A percentile compares a stretch with the other conserved stretches of the same genome.
phyloP scores from a whole-genome alignment of 192 early-diverging fungal species.

The Mortierella hygrophila region DNA sequence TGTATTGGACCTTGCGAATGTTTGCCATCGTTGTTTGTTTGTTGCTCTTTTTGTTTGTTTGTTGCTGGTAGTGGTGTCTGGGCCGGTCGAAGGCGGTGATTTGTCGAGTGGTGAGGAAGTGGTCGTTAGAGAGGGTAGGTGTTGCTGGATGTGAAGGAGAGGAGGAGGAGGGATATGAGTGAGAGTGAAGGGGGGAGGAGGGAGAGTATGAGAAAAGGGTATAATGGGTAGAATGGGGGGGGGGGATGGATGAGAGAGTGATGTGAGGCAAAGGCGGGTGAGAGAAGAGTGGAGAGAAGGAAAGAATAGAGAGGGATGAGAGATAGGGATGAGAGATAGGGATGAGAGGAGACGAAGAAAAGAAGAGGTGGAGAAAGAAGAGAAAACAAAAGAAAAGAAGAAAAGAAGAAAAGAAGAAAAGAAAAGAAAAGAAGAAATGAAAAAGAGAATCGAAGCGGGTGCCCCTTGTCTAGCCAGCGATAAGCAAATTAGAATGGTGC shows the following conservation, averaged over 20 bases:
- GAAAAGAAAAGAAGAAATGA: background rate
- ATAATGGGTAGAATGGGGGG: background rate
- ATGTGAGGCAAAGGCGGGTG: background rate
- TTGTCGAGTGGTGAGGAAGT: background rate
- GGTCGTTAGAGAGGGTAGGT: background rate
- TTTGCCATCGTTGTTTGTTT: slow-evolving; percentile 13
- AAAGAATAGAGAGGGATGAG: background rate
- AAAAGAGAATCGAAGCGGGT: background rate
- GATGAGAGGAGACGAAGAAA: background rate
- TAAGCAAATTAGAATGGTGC: background rate
- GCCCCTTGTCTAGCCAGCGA: background rate
- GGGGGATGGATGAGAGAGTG: background rate
- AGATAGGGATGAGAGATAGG: too few species aligned
- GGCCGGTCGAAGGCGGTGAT: background rate
- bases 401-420: background rate
- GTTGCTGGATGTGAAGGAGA: background rate
- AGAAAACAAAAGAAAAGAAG: background rate
- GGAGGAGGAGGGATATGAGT: background rate
- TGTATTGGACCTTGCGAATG: slow-evolving; percentile 32
- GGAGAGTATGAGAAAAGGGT: background rate
- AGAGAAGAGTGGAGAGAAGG: background rate
- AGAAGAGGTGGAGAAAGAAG: background rate
- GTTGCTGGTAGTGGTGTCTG: background rate
- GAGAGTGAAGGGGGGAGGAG: background rate
- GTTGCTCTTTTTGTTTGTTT: background rate